Conservation (phyloP, 1,284 basidiomycete species). For the Phlebopus sp. region DNA sequence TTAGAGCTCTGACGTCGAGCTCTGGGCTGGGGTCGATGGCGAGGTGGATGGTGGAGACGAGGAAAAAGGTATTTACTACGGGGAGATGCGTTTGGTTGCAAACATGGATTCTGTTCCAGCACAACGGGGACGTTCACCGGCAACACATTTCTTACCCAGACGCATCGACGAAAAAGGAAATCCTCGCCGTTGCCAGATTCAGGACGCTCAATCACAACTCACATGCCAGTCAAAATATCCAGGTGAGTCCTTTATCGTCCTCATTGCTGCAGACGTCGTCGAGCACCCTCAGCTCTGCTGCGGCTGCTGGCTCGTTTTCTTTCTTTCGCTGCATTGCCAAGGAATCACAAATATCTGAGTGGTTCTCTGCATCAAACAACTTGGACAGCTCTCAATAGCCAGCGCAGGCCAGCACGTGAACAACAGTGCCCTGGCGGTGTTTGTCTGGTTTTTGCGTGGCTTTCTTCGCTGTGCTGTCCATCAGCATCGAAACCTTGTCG, state of each 20-base stretch:
- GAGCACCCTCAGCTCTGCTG: background rate
- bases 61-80: slow-evolving; percentile 5
- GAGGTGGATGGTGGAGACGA: background rate
- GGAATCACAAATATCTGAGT: too few relatives aligned
- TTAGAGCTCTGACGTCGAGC: slow-evolving; percentile 9
- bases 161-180: slow-evolving; percentile 15
- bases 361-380: too few relatives aligned
- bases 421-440: too few relatives aligned
- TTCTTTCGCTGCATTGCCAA: too few relatives aligned
- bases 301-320: too few relatives aligned
- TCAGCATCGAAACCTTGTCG: too few relatives aligned
- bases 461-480: too few relatives aligned
- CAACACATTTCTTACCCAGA: background rate
- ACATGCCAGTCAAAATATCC: slow-evolving; percentile 3
- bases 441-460: too few relatives aligned
- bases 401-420: too few relatives aligned
- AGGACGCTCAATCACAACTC: slow-evolving; percentile 6
- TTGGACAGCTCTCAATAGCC: too few relatives aligned
- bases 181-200: slow-evolving; percentile 2
- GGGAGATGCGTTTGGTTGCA: slow-evolving; percentile 10
- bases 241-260: background rate
- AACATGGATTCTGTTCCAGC: slow-evolving; percentile 20
- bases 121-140: slow-evolving; percentile 13
- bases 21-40: slow-evolving; percentile 1
- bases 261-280: background rate